phyloP scores from a whole-genome alignment of 2,329 filamentous ascomycete genomes.

The Alternaria alternata region DNA sequence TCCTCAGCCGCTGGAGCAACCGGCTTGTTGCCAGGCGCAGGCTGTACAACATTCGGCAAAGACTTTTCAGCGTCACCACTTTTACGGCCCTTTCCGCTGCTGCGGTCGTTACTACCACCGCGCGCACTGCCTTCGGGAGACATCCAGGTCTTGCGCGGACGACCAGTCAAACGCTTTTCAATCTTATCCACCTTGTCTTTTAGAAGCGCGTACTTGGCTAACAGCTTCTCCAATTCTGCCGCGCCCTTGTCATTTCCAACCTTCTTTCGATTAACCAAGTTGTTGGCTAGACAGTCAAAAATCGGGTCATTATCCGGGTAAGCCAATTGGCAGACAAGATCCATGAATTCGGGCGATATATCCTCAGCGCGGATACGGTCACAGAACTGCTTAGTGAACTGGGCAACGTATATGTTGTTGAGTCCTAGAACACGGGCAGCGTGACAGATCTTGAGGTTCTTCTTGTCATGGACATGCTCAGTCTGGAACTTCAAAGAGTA shows the following conservation, averaged over 20 bases:
- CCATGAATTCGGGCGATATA: constrained; percentile 23
- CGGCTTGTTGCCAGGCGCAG: neutral
- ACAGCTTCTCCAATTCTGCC: constrained; percentile 9
- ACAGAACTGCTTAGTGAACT: constrained; percentile 43
- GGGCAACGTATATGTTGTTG: constrained; percentile 40
- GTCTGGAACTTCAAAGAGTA: constrained; percentile 34
- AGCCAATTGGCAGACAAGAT: constrained; percentile 24
- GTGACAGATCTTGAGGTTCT: constrained; percentile 36
- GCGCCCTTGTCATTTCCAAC: neutral
- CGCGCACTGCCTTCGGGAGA: neutral
- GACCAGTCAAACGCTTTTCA: constrained; percentile 1
- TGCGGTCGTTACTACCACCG: neutral
- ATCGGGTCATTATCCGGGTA: constrained; percentile 37
- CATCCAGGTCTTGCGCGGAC: neutral
- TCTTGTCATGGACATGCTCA: constrained; percentile 21
- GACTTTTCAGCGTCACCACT: neutral
- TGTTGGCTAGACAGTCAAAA: constrained; percentile 40
- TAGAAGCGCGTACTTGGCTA: constrained; percentile 13
- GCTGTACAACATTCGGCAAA: neutral
- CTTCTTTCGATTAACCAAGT: constrained; percentile 25
- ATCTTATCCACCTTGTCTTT: constrained; percentile 20
- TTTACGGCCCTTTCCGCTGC: neutral
- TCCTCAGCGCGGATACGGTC: constrained; percentile 34
- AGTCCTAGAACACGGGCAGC: constrained; percentile 36
- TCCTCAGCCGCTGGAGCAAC: neutral